phyloP scores from a whole-genome alignment of 2,329 filamentous ascomycete genomes.

The Penicillium oxalicum region DNA sequence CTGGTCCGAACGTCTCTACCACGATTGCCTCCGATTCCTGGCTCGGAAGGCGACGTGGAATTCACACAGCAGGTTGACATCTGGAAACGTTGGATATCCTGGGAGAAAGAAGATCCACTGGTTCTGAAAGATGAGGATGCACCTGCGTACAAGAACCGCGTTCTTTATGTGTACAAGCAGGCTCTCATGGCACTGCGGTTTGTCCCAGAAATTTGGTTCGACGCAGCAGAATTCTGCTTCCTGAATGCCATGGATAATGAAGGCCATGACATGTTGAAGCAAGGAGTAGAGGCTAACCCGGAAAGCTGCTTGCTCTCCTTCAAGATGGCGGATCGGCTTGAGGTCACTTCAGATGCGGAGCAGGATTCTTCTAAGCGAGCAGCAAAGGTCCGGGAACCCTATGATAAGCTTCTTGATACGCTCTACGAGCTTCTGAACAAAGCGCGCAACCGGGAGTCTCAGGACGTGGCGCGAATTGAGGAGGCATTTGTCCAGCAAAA shows the following conservation, averaged over 20 bases:
- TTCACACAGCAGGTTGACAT: constrained; percentile 77
- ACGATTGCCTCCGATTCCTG: constrained; percentile 71
- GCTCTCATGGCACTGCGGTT: constrained; percentile 89
- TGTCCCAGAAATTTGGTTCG: constrained; percentile 93
- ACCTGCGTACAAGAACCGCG: constrained; percentile 66
- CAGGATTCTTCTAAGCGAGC: constrained; percentile 63
- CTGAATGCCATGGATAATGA: constrained; percentile 65
- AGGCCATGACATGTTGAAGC: constrained; percentile 70
- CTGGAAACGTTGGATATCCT: constrained; percentile 91
- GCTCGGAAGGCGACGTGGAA: constrained; percentile 80
- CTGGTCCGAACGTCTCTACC: constrained; percentile 74
- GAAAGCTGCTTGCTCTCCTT: constrained; percentile 88
- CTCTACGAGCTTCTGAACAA: constrained; percentile 83
- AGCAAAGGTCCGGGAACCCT: constrained; percentile 72
- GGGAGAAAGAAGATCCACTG: constrained; percentile 90
- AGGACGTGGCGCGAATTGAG: constrained; percentile 51
- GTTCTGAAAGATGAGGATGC: constrained; percentile 78
- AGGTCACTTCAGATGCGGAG: constrained; percentile 68
- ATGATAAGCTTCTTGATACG: constrained; percentile 73
- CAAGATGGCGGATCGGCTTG: constrained; percentile 81
- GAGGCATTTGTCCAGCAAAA: constrained; percentile 46
- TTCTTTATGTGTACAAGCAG: constrained; percentile 89
- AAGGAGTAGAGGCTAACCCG: constrained; percentile 83
- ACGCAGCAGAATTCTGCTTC: constrained; percentile 89
- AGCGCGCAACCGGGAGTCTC: constrained; percentile 59